Percentiles rank a stretch among this genome's conserved stretches.
Conservation (phyloP, 2,329 filamentous ascomycete species). For the Calonectria crousiana region DNA sequence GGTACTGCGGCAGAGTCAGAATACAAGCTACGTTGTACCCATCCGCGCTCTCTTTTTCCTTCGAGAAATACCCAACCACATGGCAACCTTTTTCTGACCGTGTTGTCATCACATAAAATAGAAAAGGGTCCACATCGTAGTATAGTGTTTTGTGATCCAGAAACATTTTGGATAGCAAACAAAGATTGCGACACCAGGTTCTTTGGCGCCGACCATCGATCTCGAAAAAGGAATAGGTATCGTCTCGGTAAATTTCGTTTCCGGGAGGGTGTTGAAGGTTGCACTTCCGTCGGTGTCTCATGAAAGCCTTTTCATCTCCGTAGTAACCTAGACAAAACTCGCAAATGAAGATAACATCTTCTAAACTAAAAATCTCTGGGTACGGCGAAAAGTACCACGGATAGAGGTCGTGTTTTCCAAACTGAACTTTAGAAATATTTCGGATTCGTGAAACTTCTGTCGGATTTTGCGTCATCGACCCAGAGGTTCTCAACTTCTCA, state of each 20-base stretch:
- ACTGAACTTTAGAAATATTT: slow-evolving; percentile 94
- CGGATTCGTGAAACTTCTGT: slow-evolving; percentile 96
- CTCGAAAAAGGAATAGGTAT: slow-evolving; percentile 95
- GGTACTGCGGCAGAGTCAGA: slow-evolving; percentile 94
- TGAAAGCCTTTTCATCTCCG: slow-evolving; percentile 84
- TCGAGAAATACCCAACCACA: slow-evolving; percentile 99
- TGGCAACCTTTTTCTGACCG: slow-evolving; percentile 92
- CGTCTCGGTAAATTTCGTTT: slow-evolving; percentile 98
- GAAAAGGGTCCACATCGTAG: slow-evolving; percentile 98
- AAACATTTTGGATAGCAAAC: slow-evolving; percentile 94
- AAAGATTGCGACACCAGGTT: slow-evolving; percentile 97
- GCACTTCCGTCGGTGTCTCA: slow-evolving; percentile 90
- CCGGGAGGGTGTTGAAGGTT: slow-evolving; percentile 92
- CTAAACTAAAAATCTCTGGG: slow-evolving; percentile 87
- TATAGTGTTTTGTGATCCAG: slow-evolving; percentile 98
- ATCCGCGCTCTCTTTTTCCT: slow-evolving; percentile 97
- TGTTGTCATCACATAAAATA: slow-evolving; percentile 98
- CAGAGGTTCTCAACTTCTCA: slow-evolving; percentile 92
- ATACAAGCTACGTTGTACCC: slow-evolving; percentile 99
- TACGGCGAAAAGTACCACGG: slow-evolving; percentile 99
- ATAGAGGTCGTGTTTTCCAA: slow-evolving; percentile 91
- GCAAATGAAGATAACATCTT: slow-evolving; percentile 94
- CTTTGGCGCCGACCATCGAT: slow-evolving; percentile 95
- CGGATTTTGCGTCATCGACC: slow-evolving; percentile 99
- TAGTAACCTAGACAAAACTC: slow-evolving; percentile 97